Conservation (phyloP, 352 stramenopile genomes). For the Globisporangium echinulatum region DNA sequence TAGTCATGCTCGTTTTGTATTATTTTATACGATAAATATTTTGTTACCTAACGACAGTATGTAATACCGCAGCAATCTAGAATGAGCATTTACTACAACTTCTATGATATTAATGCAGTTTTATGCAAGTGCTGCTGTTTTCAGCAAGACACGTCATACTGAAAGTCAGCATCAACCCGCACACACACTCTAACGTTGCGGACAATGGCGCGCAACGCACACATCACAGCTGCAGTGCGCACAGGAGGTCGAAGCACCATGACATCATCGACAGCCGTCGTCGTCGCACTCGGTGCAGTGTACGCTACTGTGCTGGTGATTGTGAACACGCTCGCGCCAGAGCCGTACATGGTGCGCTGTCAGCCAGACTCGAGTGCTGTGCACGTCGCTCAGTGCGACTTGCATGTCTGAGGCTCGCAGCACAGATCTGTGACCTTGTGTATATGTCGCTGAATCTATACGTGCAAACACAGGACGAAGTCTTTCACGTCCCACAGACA, state of each 20-base stretch:
- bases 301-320: conserved; percentile 23
- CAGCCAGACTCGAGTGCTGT: not conserved
- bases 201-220: not conserved
- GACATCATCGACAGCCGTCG: not conserved
- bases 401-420: too few species aligned
- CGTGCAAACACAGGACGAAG: conserved; percentile 53
- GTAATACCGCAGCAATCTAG: too few species aligned
- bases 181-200: too few species aligned
- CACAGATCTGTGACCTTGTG: not conserved
- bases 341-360: conserved; percentile 62
- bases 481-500: conserved; percentile 80
- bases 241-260: not conserved
- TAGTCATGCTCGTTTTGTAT: too few species aligned
- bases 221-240: not conserved
- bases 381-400: not conserved
- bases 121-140: too few species aligned
- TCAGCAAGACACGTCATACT: too few species aligned
- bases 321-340: conserved; percentile 32
- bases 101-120: too few species aligned
- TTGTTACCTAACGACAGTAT: too few species aligned
- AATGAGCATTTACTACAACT: too few species aligned
- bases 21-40: too few species aligned
- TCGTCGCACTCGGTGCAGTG: conserved; percentile 12
- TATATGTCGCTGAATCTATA: not conserved
- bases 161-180: too few species aligned